Evolutionary conservation across 805 yeast species (phyloP).

Genomic region (Monosporozyma yasuniensis): DNA sequence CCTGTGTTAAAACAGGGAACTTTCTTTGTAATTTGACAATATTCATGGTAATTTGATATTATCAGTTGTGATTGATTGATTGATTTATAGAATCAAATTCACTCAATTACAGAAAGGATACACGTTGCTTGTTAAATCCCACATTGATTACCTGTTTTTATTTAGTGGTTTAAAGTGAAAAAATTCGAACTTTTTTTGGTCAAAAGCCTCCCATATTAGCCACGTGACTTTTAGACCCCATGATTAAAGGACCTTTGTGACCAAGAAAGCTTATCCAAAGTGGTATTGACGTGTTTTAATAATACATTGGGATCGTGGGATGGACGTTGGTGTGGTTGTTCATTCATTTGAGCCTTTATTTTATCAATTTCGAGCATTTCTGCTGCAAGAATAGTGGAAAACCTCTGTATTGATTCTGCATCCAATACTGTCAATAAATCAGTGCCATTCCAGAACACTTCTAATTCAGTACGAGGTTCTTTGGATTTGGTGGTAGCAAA

Average conservation of each 20-base stretch:
- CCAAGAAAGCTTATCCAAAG: not conserved
- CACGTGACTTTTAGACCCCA: not conserved
- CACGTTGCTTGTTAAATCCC: not conserved
- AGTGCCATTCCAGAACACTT: not conserved
- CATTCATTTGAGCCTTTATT: not conserved
- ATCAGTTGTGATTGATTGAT: not conserved
- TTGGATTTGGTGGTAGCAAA: not conserved
- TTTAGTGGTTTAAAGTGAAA: not conserved
- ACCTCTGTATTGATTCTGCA: not conserved
- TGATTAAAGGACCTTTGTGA: not conserved
- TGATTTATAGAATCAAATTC: too few relatives aligned
- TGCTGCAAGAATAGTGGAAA: not conserved
- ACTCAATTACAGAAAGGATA: too few relatives aligned
- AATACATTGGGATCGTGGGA: not conserved
- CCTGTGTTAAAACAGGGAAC: constrained; percentile 77
- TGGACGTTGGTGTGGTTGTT: not conserved
- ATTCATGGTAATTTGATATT: constrained; percentile 37
- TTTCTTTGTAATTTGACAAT: constrained; percentile 64
- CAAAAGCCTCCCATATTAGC: not conserved
- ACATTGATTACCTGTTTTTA: not conserved
- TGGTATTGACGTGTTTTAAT: not conserved
- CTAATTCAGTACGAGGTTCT: not conserved
- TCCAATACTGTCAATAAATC: not conserved
- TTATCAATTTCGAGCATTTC: not conserved
- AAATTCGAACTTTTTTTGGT: not conserved